These are phyloP conservation scores for Neurospora tetrasperma DNA, from an alignment of 495 filamentous ascomycete genomes.

Conservation along the genomic window DNA sequence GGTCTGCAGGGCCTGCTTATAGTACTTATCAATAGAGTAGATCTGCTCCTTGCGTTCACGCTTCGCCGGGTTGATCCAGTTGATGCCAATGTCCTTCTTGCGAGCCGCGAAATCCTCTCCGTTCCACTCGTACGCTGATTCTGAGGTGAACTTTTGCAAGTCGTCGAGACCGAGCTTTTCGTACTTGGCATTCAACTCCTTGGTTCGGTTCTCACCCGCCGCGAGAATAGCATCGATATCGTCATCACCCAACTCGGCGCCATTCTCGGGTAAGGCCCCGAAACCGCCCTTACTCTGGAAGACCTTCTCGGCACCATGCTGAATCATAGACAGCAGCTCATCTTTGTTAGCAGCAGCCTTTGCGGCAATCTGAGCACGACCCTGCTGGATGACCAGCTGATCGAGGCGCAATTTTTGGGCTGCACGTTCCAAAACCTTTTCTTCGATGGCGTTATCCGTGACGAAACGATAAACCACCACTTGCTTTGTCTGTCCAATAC, in stretches of 20 bases:
- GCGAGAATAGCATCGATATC: conserved; percentile 83
- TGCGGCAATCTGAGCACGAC: conserved; percentile 81
- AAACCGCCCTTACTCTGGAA: conserved; percentile 60
- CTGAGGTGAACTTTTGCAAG: conserved; percentile 92
- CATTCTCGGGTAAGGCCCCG: conserved; percentile 45
- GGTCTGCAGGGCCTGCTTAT: conserved; percentile 80
- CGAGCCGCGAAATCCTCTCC: conserved; percentile 85
- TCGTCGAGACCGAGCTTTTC: conserved; percentile 98
- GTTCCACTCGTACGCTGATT: conserved; percentile 98
- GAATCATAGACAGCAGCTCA: conserved; percentile 94
- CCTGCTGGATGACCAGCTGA: conserved; percentile 98
- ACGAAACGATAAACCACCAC: conserved; percentile 94
- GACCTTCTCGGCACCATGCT: conserved; percentile 91
- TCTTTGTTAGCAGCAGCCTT: conserved; percentile 88
- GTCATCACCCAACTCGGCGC: conserved; percentile 61
- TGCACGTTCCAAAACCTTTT: conserved; percentile 94
- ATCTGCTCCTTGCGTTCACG: conserved; percentile 96
- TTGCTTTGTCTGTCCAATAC: conserved; percentile 98
- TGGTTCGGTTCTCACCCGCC: conserved; percentile 81
- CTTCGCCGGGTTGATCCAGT: conserved; percentile 98
- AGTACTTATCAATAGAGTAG: conserved; percentile 99
- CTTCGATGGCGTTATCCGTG: conserved; percentile 95
- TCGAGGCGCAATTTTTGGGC: conserved; percentile 96
- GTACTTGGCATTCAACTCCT: conserved; percentile 81
- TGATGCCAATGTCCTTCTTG: conserved; percentile 90